phyloP scores from a whole-genome alignment of 345 rosid species.

The Hevea brasiliensis region DNA sequence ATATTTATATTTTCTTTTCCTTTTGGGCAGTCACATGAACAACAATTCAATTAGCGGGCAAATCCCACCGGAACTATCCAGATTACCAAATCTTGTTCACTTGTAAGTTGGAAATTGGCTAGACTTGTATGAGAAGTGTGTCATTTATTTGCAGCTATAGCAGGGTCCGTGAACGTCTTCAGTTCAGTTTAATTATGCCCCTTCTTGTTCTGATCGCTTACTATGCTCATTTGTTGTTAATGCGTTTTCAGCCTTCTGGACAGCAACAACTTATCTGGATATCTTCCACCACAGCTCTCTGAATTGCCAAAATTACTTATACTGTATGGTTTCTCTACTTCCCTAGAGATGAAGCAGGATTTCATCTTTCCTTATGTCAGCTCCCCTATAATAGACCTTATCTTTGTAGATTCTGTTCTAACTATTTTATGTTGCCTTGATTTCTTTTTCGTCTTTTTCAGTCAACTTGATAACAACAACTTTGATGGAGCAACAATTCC shows the following conservation, averaged over 20 bases:
- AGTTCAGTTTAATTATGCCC: slow-evolving; percentile 3
- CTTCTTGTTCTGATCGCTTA: slow-evolving; percentile 6
- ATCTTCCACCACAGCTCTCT: slow-evolving; percentile 77
- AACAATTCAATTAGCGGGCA: slow-evolving; percentile 93
- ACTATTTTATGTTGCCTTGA: not conserved
- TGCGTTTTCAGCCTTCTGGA: slow-evolving; percentile 75
- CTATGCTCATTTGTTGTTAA: slow-evolving; percentile 2
- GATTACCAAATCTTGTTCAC: slow-evolving; percentile 79
- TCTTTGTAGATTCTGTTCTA: slow-evolving; percentile 2
- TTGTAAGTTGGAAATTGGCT: slow-evolving; percentile 58
- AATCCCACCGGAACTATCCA: slow-evolving; percentile 82
- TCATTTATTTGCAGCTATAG: slow-evolving; percentile 8
- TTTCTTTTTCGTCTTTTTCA: slow-evolving; percentile 39
- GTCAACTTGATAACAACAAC: slow-evolving; percentile 91
- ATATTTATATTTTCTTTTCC: slow-evolving; percentile 19
- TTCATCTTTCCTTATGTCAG: not conserved
- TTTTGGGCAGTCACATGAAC: slow-evolving; percentile 86
- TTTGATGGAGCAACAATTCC: slow-evolving; percentile 80
- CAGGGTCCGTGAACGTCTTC: slow-evolving; percentile 1
- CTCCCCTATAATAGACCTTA: not conserved
- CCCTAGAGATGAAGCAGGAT: slow-evolving; percentile 10
- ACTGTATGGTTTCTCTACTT: slow-evolving; percentile 58
- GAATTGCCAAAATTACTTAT: slow-evolving; percentile 68
- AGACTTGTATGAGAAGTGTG: slow-evolving; percentile 9
- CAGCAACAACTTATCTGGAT: slow-evolving; percentile 81